Evolutionary conservation across 371 early-diverging fungal genomes (phyloP).

Genomic region (Mucor sp.): DNA sequence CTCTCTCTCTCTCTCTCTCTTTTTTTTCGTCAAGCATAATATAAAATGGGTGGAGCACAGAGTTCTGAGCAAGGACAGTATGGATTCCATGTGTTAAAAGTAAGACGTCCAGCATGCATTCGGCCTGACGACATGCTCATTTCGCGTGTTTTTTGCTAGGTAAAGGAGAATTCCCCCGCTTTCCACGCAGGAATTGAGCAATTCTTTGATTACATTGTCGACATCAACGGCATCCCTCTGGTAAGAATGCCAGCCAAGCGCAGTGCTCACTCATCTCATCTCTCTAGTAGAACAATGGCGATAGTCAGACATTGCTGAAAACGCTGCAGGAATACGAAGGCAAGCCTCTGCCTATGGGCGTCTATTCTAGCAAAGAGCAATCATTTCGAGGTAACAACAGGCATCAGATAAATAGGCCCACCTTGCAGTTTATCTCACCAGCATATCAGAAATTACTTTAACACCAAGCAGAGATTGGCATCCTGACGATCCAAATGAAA

Average conservation of each 20-base stretch:
- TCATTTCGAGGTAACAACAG: conserved; percentile 54
- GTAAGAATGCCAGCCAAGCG: conserved; percentile 25
- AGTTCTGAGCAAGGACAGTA: conserved; percentile 49
- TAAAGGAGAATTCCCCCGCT: conserved; percentile 59
- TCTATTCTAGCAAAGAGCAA: conserved; percentile 74
- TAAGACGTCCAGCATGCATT: neutral
- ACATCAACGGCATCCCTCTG: conserved; percentile 63
- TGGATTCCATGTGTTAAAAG: conserved; percentile 56
- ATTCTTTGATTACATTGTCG: conserved; percentile 78
- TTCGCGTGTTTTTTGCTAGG: conserved; percentile 4
- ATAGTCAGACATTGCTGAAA: conserved; percentile 49
- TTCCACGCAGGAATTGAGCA: conserved; percentile 70
- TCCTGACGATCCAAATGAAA: conserved; percentile 40
- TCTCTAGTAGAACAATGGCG: conserved; percentile 43
- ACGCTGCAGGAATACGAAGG: conserved; percentile 55
- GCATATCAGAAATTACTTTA: conserved; percentile 52
- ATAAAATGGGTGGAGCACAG: conserved; percentile 43
- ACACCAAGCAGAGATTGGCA: conserved; percentile 60
- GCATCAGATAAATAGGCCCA: neutral
- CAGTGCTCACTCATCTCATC: neutral
- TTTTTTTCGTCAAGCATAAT: neutral
- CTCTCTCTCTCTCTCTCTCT: neutral
- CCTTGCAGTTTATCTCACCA: neutral
- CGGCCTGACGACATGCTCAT: neutral
- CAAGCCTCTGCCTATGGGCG: conserved; percentile 56